Evolutionary conservation across 768 basidiomycete species (phyloP), one percentile per base, ranked within the genome.

Genomic region (Crassisporium funariophilum): DNA sequence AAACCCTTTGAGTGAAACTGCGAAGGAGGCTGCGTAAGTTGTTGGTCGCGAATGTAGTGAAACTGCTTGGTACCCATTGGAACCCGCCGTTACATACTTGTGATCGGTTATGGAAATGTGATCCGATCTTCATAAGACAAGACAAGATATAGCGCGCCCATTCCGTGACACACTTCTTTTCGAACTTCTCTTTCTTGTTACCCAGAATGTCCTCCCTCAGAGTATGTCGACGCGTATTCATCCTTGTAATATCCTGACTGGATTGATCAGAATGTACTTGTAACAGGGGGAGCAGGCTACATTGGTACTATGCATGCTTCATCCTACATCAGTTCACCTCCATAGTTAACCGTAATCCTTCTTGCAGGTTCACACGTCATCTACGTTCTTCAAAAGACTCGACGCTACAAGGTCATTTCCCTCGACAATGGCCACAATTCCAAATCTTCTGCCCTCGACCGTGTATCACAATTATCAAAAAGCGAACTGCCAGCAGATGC

Each of bases 361-460:
- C 55, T 49, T 41, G 27, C 61, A 93, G 95, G 94, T 61, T 95
- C 95, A 20, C 97, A 99, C 70, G 86, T 98, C 63, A 84, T 98
- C 54, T 91, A 88, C 49, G 75, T 82, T 38, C 74, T 97, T 31
- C 84, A 97, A 55, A 79, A 90, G 62, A 91, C 93, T 10, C 82
- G 92, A 48, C 76, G 84, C 52, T 99, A 89, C 79, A 90, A 88
- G 64, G 92, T 98, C 58, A 83, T 98, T 54, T 88, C 94, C 17
- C 79, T 98, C 58, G 97, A 99, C 74, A 98, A 98, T 74, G 76
- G 88, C 73, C 84, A 93, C 69, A 99, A 99, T 65, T 94, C 97
- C 2, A 82, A 83, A 55, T 83, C 89, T 2, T 73, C 74, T 16
- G 82, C 92, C 2, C 77, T 97, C 38, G 68, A 74, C 42, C 84